phyloP scores from a whole-genome alignment of 2,329 filamentous ascomycete species.

The Cercospora zeae-maydis region DNA sequence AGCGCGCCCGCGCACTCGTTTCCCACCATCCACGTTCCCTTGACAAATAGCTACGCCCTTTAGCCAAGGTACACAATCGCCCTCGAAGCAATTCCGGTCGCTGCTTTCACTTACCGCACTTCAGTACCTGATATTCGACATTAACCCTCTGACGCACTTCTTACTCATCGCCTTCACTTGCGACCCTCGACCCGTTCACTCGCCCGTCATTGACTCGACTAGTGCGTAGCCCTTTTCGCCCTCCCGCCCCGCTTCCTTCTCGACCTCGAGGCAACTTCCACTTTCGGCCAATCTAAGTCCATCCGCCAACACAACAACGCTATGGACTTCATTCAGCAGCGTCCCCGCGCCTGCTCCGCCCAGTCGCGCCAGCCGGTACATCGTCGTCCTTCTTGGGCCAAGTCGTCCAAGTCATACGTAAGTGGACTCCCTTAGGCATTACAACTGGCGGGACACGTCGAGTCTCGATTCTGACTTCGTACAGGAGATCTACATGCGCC shows the following conservation, averaged over 20 bases:
- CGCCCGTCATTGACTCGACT: not conserved
- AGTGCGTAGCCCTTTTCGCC: not conserved
- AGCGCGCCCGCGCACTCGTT: not conserved
- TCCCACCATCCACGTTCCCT: not conserved
- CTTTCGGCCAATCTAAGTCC: not conserved
- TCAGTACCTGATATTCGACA: not conserved
- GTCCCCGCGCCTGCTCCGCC: conserved; percentile 1
- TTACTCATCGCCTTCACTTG: not conserved
- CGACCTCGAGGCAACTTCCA: not conserved
- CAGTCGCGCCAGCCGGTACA: conserved; percentile 24
- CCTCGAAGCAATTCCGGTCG: not conserved
- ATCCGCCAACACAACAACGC: not conserved
- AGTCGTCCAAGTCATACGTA: conserved; percentile 24
- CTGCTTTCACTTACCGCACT: not conserved
- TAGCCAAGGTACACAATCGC: not conserved
- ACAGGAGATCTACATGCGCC: conserved; percentile 24
- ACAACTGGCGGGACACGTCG: not conserved
- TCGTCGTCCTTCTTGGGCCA: conserved; percentile 32
- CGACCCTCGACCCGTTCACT: not conserved
- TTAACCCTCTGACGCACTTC: not conserved
- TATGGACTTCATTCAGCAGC: conserved; percentile 7
- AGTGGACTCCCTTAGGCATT: not conserved
- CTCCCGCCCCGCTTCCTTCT: not conserved
- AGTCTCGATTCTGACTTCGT: not conserved
- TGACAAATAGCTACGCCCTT: not conserved